Evolutionary conservation across 2,329 filamentous ascomycete genomes (phyloP), one percentile per base, ranked within the genome.

Genomic region (Aspergillus intermedius): DNA sequence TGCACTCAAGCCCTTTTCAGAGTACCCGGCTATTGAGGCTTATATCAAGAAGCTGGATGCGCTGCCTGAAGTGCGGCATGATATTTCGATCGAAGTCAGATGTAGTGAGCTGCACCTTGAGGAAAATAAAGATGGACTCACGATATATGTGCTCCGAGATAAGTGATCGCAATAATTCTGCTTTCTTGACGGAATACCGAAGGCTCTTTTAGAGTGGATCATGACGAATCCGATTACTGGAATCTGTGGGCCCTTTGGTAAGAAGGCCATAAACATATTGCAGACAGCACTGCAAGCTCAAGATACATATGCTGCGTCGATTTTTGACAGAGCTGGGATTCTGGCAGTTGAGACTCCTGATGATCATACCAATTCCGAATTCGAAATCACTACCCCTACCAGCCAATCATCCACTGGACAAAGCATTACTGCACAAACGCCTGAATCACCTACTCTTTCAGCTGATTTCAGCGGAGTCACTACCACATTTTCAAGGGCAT

Each of bases 171-270:
- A 50, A 32, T 40, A 42, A 5, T 7, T 53, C 12, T 53, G 50
- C 41, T 53, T 53, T 39, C 32, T 48, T 21, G 50, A 42, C 40
- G 40, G 45, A n/a, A 42, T 53, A 15, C 48, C 48, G 12, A 21
- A 17, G n/a, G 40, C 39, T 15, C 46, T 53, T 22, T 25, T 53
- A 10, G 44, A 53, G 35, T 53, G 51, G 51, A 47, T 53, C 23
- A 46, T 51, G 49, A 49, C 44, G 2, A 44, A 53, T 3, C 51
- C 51, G 13, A 30, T 22, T 5, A 53, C 51, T 17, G 23, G 39
- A 13, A 51, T 51, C 10, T 35, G 12, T 21, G 40, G 47, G 9
- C 34, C 34, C 6, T 43, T 47, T 19, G 19, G 8, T 30, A 46
- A 47, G 9, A 46, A 7, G 34, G 44, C 44, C 22, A 6, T 51